Evolutionary conservation across 306 rosid genomes (phyloP).

Genomic region (Begonia loranthoides): DNA sequence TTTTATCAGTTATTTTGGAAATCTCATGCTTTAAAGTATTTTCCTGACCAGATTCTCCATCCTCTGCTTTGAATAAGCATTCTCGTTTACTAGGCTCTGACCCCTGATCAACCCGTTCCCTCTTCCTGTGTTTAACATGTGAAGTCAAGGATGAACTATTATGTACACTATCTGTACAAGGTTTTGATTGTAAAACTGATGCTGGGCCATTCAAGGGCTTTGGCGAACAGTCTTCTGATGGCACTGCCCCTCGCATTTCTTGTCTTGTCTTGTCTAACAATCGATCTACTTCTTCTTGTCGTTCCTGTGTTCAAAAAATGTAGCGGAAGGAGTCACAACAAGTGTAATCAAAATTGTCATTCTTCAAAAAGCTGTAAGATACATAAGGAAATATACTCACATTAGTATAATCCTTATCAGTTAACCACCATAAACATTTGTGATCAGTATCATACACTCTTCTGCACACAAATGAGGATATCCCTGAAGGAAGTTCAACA

Average conservation of each 20-base stretch:
- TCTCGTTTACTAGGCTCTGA: conserved; percentile 49
- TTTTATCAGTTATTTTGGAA: conserved; percentile 58
- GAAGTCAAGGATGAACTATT: conserved; percentile 51
- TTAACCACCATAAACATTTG: conserved; percentile 92
- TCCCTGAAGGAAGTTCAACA: conserved; percentile 82
- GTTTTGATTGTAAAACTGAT: conserved; percentile 50
- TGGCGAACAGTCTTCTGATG: conserved; percentile 86
- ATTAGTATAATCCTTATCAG: conserved; percentile 64
- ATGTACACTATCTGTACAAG: conserved; percentile 63
- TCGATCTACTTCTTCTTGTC: conserved; percentile 79
- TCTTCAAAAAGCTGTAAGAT: background rate
- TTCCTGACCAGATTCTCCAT: conserved; percentile 52
- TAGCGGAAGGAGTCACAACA: background rate
- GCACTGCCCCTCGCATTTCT: conserved; percentile 91
- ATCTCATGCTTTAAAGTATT: conserved; percentile 50
- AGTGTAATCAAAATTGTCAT: background rate
- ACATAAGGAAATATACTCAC: conserved; percentile 31
- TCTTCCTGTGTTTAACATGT: conserved; percentile 54
- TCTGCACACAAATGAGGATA: conserved; percentile 87
- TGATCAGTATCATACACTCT: conserved; percentile 61
- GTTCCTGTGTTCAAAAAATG: conserved; percentile 34
- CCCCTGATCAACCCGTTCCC: conserved; percentile 68
- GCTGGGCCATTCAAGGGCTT: conserved; percentile 72
- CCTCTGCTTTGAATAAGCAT: conserved; percentile 40
- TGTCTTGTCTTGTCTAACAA: conserved; percentile 58